Conservation (phyloP, 306 rosid genomes). For the Luffa acutangula region DNA sequence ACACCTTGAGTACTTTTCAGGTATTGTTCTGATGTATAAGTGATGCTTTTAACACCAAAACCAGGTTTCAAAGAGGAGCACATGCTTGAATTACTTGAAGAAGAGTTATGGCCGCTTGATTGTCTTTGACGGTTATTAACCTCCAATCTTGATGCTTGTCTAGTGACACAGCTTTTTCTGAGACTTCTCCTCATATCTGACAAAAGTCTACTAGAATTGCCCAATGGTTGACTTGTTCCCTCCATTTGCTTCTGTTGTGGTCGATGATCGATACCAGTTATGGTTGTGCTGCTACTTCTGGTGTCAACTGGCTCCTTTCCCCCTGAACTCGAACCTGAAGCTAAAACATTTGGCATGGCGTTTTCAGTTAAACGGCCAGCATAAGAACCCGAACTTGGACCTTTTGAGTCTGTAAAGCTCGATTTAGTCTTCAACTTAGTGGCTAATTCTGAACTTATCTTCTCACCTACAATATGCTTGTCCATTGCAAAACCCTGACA, state of each 20-base stretch:
- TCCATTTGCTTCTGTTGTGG: conserved; percentile 24
- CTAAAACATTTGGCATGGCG: conserved; percentile 3
- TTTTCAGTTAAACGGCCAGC: conserved; percentile 23
- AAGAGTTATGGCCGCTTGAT: conserved; percentile 41
- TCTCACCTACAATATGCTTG: conserved; percentile 15
- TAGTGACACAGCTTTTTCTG: conserved; percentile 34
- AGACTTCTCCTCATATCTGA: conserved; percentile 29
- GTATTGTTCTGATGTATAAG: conserved; percentile 17
- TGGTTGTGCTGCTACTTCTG: conserved; percentile 30
- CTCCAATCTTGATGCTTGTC: conserved; percentile 33
- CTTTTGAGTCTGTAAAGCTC: conserved; percentile 15
- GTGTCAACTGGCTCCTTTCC: conserved; percentile 27
- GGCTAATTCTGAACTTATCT: conserved; percentile 21
- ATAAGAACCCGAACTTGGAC: conserved; percentile 16
- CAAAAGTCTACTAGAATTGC: conserved; percentile 26
- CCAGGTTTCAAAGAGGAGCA: conserved; percentile 55
- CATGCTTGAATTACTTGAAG: conserved; percentile 64
- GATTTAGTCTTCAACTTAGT: conserved; percentile 29
- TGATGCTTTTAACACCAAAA: conserved; percentile 23
- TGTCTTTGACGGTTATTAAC: conserved; percentile 22
- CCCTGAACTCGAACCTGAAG: conserved; percentile 17
- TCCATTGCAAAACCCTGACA: conserved; percentile 22
- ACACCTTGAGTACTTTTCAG: conserved; percentile 21
- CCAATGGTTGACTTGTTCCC: conserved; percentile 25
- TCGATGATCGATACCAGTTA: conserved; percentile 30